phyloP scores from a whole-genome alignment of 2,329 filamentous ascomycete genomes.

The Xylariomycetidae sp. region DNA sequence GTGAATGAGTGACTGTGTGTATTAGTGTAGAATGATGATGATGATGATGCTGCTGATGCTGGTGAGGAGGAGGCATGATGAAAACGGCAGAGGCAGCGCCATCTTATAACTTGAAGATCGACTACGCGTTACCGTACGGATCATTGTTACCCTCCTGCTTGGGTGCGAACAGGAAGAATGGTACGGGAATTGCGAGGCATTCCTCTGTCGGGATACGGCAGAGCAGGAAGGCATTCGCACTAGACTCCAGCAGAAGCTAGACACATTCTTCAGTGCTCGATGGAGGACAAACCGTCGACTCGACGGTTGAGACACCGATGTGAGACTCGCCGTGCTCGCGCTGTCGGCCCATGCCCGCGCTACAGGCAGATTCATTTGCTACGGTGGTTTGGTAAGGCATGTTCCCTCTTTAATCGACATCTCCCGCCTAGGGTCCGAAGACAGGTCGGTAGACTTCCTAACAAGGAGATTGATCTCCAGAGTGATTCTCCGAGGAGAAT shows the following conservation, averaged over 20 bases:
- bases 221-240: no score
- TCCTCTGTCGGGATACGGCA: conserved; percentile 18
- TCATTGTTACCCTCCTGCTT: no score
- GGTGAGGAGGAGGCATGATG: conserved; percentile 5
- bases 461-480: conserved; percentile 55
- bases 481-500: conserved; percentile 45
- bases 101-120: conserved; percentile 25
- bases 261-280: no score
- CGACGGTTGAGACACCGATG: conserved; percentile 4
- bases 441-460: conserved; percentile 56
- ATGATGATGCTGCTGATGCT: conserved; percentile 12
- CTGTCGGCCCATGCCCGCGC: no score
- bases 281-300: no score
- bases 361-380: no score
- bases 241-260: no score
- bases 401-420: conserved; percentile 59
- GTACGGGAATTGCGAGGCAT: conserved; percentile 22
- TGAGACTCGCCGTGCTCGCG: conserved; percentile 14
- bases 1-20: conserved; percentile 20
- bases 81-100: conserved; percentile 6
- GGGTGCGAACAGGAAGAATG: no score
- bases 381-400: no score
- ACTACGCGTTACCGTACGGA: no score
- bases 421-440: conserved; percentile 43
- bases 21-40: conserved; percentile 12